A percentile compares a stretch with the other conserved stretches of the same genome.
phyloP scores from a whole-genome alignment of 2,329 filamentous ascomycete genomes.

The Xylariales sp. region DNA sequence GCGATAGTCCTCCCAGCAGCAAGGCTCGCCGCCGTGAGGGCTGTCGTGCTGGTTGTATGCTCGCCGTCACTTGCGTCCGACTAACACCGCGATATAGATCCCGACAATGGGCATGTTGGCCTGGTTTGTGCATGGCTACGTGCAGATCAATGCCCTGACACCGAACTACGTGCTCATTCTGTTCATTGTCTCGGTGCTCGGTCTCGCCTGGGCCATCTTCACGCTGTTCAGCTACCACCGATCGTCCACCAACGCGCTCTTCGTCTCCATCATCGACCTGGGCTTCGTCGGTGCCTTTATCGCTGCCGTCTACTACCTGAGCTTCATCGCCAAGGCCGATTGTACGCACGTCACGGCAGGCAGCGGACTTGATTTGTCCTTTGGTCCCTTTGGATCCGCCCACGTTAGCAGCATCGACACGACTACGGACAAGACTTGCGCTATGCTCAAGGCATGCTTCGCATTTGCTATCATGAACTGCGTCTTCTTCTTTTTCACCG shows the following conservation, averaged over 20 bases:
- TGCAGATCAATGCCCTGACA: constrained; percentile 51
- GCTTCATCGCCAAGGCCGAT: constrained; percentile 56
- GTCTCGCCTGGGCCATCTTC: constrained; percentile 57
- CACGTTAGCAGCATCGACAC: constrained; percentile 47
- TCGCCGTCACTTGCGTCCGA: too few species aligned
- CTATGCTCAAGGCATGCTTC: constrained; percentile 88
- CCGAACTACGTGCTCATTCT: constrained; percentile 60
- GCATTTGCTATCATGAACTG: constrained; percentile 87
- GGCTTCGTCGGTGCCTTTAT: constrained; percentile 61
- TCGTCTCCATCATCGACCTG: constrained; percentile 57
- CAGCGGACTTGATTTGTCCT: constrained; percentile 48
- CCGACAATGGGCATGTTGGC: constrained; percentile 62
- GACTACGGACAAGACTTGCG: constrained; percentile 69
- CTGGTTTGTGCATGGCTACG: constrained; percentile 60
- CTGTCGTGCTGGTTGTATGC: too few species aligned
- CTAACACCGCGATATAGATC: too few species aligned
- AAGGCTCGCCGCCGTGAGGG: too few species aligned
- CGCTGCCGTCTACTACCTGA: constrained; percentile 55
- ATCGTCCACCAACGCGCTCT: constrained; percentile 53
- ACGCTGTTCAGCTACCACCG: constrained; percentile 65
- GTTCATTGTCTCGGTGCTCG: constrained; percentile 63
- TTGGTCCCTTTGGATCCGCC: constrained; percentile 59
- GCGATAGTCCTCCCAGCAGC: too few species aligned
- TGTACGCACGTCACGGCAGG: constrained; percentile 57
- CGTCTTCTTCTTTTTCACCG: constrained; percentile 75